Conservation (phyloP, 2,329 filamentous ascomycete species). For the Fusarium oxysporum region DNA sequence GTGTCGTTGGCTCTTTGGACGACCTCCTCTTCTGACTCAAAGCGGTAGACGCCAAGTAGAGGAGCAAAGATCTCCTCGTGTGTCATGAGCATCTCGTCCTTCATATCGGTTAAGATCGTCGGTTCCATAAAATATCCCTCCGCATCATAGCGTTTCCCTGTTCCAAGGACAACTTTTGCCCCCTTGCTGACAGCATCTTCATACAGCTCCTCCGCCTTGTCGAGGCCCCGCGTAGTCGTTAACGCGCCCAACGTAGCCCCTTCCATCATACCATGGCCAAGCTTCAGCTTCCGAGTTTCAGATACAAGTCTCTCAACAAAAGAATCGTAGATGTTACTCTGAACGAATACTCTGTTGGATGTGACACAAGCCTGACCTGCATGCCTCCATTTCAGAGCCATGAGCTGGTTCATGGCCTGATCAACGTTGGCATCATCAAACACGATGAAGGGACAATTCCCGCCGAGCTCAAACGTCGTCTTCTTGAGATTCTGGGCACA, state of each 20-base stretch:
- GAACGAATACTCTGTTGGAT: constrained; percentile 69
- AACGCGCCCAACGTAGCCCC: constrained; percentile 14
- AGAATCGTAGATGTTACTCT: constrained; percentile 67
- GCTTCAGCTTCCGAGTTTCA: neutral
- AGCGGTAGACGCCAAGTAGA: constrained; percentile 15
- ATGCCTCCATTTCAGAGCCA: constrained; percentile 69
- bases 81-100: constrained; percentile 12
- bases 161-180: constrained; percentile 2
- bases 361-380: constrained; percentile 78
- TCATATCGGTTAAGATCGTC: constrained; percentile 19
- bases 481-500: constrained; percentile 75
- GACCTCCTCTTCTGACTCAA: constrained; percentile 30
- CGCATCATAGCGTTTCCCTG: neutral
- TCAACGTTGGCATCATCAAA: constrained; percentile 71
- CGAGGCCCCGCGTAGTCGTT: constrained; percentile 13
- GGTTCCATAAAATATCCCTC: constrained; percentile 29
- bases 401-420: neutral
- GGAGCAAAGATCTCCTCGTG: constrained; percentile 35
- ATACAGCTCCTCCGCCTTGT: constrained; percentile 6
- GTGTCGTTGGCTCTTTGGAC: constrained; percentile 29
- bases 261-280: constrained; percentile 10
- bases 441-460: constrained; percentile 75
- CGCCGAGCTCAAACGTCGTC: constrained; percentile 75
- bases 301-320: constrained; percentile 10
- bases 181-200: constrained; percentile 22